Conservation (phyloP, 805 yeast genomes). For the Brettanomyces bruxellensis region DNA sequence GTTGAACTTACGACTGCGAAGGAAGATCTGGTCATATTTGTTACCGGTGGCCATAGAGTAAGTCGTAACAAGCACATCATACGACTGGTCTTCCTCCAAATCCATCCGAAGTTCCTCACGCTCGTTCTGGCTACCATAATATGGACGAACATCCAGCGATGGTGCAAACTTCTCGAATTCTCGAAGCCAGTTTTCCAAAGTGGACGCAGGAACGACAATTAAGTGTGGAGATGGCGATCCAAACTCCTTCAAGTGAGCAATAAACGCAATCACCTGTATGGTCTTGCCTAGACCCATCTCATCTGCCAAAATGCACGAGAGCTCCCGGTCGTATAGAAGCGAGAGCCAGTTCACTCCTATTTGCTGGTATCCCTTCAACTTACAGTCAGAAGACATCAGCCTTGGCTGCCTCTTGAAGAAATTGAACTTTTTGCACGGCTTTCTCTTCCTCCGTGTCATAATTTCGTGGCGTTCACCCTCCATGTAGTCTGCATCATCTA, state of each 20-base stretch:
- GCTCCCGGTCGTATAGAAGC: slow-evolving; percentile 61
- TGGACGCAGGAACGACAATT: slow-evolving; percentile 92
- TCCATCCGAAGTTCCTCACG: slow-evolving; percentile 77
- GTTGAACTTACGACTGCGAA: slow-evolving; percentile 68
- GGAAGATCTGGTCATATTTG: slow-evolving; percentile 70
- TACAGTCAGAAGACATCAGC: slow-evolving; percentile 51
- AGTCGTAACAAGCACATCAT: slow-evolving; percentile 90
- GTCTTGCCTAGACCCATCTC: slow-evolving; percentile 99
- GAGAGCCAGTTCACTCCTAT: slow-evolving; percentile 96
- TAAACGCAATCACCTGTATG: slow-evolving; percentile 87
- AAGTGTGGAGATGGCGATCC: slow-evolving; percentile 70
- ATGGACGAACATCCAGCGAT: slow-evolving; percentile 71
- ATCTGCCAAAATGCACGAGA: slow-evolving; percentile 93
- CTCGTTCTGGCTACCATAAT: slow-evolving; percentile 82
- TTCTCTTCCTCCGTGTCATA: not conserved
- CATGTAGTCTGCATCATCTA: slow-evolving; percentile 17
- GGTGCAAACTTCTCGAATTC: slow-evolving; percentile 92
- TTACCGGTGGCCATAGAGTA: slow-evolving; percentile 86
- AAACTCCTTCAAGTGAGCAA: slow-evolving; percentile 71
- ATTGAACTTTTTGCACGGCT: not conserved
- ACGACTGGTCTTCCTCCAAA: slow-evolving; percentile 44
- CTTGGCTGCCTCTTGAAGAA: slow-evolving; percentile 69
- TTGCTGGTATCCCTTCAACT: slow-evolving; percentile 83
- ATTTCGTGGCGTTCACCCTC: not conserved
- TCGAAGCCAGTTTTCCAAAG: slow-evolving; percentile 94